Base-by-base conservation (phyloP, 345 rosid species). In the Leavenworthia alabamica region DNA sequence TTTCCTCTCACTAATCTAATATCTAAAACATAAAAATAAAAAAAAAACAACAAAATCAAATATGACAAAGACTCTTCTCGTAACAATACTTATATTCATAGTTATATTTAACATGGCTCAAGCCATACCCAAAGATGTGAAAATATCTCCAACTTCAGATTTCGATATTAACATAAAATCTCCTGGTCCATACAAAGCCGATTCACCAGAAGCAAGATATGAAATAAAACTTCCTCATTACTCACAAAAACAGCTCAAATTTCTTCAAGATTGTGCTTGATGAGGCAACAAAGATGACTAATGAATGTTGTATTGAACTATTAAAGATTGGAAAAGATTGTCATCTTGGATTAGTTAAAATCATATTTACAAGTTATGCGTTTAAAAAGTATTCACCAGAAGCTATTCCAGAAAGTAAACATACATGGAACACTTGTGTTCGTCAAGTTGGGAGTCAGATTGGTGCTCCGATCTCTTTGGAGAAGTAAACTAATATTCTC, bases 281-380 rank as follows among this genome's bases (percentile, higher is more conserved):
- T 37, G 45, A 54, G 37, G 39, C 40, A 1, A 27, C 15, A 2
- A 4, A 20, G 1, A 3, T 54, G 14, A 53, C 43, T 0, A 4
- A 54, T 5, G 44, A 61, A 16, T 70, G 68, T 45, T 70, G 68
- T 39, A 8, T 16, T 53, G 13, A 53, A 20, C 17, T 54, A 13
- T 27, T 69, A 31, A 44, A 61, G 8, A 3, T 43, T 9, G 47
- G 61, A 6, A 51, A 42, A 68, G 54, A 60, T 15, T 68, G 73
- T 19, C 60, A 60, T 42, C 23, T 69, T 0, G 33, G 48, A 23
- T 13, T 69, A 19, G n/a, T 32, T 28, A 14, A 44, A 19, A 0
- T 69, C 10, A n/a, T 69, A 6, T 17, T 60, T 2, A 13, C 54
- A 3, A 60, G 8, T 1, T 59, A 41, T n/a, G 47, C 51, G 32